Percentiles rank a stretch among this genome's conserved stretches.
These are phyloP conservation scores for Trichoderma harzianum DNA, from an alignment of 2,329 filamentous ascomycete genomes.

Conservation along the genomic window DNA sequence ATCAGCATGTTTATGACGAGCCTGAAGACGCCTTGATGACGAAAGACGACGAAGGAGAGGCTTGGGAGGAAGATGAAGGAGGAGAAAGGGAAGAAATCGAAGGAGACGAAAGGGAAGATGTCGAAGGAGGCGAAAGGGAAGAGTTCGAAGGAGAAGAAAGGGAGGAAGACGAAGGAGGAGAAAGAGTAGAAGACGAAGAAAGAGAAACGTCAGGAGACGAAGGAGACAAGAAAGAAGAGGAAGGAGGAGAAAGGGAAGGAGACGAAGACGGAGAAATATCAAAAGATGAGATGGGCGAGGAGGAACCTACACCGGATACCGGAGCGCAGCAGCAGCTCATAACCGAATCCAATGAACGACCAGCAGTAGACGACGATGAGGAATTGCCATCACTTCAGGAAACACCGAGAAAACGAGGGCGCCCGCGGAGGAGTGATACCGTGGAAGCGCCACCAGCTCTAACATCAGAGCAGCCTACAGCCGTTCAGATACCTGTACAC, in stretches of 20 bases:
- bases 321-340: constrained; percentile 2
- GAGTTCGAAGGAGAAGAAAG: background rate
- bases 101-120: background rate
- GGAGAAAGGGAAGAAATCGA: background rate
- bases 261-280: background rate
- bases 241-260: background rate
- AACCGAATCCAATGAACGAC: background rate
- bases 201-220: background rate
- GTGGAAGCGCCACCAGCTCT: background rate
- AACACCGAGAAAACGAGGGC: background rate
- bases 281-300: background rate
- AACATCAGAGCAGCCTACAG: background rate
- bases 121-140: background rate
- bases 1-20: background rate
- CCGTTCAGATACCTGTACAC: background rate
- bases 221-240: too few relatives aligned
- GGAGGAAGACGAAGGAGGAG: background rate
- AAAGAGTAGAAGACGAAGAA: background rate
- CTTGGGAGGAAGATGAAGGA: background rate
- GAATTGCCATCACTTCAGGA: background rate
- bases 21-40: background rate
- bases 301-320: background rate
- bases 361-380: background rate
- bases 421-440: background rate
- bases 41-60: background rate